phyloP scores from a whole-genome alignment of 2,329 filamentous ascomycete species.

The Cytospora piceae region DNA sequence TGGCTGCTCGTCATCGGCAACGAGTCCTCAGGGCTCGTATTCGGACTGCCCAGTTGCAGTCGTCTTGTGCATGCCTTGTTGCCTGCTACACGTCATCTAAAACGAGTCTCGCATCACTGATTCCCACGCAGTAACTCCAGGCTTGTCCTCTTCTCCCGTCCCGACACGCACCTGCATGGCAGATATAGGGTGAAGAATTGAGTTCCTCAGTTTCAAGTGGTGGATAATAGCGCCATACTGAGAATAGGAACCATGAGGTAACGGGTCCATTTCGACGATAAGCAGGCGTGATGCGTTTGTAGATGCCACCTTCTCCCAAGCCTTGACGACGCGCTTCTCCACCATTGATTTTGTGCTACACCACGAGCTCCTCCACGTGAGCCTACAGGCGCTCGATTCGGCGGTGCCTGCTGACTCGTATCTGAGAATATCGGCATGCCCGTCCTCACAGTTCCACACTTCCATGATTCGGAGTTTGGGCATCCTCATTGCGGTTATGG shows the following conservation, averaged over 20 bases:
- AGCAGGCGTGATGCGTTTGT: neutral
- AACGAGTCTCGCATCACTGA: no score
- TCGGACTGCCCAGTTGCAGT: no score
- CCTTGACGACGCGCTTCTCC: no score
- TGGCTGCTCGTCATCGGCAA: no score
- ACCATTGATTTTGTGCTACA: neutral
- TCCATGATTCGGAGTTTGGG: slow-evolving; percentile 20
- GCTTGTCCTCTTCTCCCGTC: neutral
- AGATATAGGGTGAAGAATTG: neutral
- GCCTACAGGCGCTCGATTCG: neutral
- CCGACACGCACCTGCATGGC: slow-evolving; percentile 5
- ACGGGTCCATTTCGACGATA: slow-evolving; percentile 4
- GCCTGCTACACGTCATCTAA: no score
- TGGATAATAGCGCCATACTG: neutral
- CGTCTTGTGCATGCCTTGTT: no score
- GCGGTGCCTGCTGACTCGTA: neutral
- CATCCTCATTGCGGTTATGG: neutral
- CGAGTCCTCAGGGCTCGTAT: no score
- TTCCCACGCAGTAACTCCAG: neutral
- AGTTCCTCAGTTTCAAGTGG: slow-evolving; percentile 5
- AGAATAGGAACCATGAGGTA: slow-evolving; percentile 1
- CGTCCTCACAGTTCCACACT: slow-evolving; percentile 14
- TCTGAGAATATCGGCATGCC: slow-evolving; percentile 4
- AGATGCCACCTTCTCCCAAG: slow-evolving; percentile 1
- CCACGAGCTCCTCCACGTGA: slow-evolving; percentile 16